Conservation (phyloP, 345 rosid genomes). For the Capsella bursapastoris region DNA sequence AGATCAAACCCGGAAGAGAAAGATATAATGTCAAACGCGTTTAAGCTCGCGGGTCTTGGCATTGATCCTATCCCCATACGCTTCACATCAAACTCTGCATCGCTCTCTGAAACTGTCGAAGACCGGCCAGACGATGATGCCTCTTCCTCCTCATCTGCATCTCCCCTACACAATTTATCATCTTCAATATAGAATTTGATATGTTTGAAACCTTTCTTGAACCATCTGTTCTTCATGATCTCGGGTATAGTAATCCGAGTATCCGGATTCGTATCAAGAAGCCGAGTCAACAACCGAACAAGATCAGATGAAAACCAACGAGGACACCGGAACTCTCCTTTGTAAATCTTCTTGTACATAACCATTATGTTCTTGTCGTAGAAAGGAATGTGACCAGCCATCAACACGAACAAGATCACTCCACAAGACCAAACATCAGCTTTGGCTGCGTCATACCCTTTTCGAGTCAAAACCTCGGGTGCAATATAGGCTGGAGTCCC, state of each 20-base stretch:
- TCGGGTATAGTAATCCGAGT: constrained; percentile 71
- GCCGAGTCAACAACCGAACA: constrained; percentile 53
- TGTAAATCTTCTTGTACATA: constrained; percentile 80
- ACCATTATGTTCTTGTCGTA: constrained; percentile 76
- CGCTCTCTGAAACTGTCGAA: constrained; percentile 62
- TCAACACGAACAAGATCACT: constrained; percentile 74
- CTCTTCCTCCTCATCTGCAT: constrained; percentile 50
- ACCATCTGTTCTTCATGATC: constrained; percentile 81
- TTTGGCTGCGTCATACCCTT: constrained; percentile 83
- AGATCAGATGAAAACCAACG: constrained; percentile 78
- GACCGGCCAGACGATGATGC: constrained; percentile 45
- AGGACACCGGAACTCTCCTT: constrained; percentile 78
- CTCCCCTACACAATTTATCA: constrained; percentile 51
- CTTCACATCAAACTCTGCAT: constrained; percentile 47
- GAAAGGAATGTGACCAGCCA: constrained; percentile 80
- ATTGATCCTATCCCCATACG: constrained; percentile 37
- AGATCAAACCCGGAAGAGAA: constrained; percentile 78
- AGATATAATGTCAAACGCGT: constrained; percentile 75
- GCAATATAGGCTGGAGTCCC: constrained; percentile 85
- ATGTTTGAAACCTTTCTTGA: constrained; percentile 70
- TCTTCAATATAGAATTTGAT: constrained; percentile 64
- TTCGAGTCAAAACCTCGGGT: constrained; percentile 79
- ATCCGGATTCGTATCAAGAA: constrained; percentile 78
- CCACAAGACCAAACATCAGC: constrained; percentile 96
- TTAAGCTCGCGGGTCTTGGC: constrained; percentile 67